Percentiles rank a stretch among this genome's conserved stretches.
Conservation (phyloP, 768 basidiomycete genomes). For the Udeniomyces megalosporus region DNA sequence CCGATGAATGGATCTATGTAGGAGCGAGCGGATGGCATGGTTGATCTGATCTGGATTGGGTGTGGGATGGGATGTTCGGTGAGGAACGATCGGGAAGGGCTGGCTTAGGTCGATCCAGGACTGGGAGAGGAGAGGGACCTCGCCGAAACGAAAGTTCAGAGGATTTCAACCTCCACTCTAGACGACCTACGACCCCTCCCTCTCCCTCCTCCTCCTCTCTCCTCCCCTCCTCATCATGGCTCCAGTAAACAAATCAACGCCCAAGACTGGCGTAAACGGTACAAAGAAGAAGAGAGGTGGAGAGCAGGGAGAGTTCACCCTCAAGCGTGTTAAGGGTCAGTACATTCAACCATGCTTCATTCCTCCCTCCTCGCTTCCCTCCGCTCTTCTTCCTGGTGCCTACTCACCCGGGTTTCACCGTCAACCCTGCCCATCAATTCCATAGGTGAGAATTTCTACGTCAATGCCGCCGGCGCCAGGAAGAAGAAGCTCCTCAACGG, state of each 20-base stretch:
- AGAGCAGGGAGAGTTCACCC: conserved; percentile 26
- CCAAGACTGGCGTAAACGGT: conserved; percentile 16
- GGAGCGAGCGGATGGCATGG: background rate
- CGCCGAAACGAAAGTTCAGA: background rate
- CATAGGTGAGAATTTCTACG: conserved; percentile 85
- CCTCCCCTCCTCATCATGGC: conserved; percentile 2
- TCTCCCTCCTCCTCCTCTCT: background rate
- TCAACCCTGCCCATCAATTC: background rate
- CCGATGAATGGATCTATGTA: background rate
- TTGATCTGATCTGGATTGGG: background rate
- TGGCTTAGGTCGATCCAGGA: background rate
- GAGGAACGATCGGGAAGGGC: background rate
- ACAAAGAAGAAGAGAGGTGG: conserved; percentile 25
- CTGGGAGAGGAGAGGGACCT: background rate
- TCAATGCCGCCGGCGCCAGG: conserved; percentile 64
- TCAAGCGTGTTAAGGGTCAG: conserved; percentile 31
- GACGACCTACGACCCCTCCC: background rate
- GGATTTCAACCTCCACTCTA: background rate
- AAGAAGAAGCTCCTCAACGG: conserved; percentile 84
- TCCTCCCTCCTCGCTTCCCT: background rate
- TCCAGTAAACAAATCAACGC: background rate
- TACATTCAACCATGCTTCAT: no score
- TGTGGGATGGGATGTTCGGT: background rate
- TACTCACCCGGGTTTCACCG: background rate
- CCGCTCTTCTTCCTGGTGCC: background rate